phyloP scores from a whole-genome alignment of 768 basidiomycete genomes.

The Ramaria sp. region DNA sequence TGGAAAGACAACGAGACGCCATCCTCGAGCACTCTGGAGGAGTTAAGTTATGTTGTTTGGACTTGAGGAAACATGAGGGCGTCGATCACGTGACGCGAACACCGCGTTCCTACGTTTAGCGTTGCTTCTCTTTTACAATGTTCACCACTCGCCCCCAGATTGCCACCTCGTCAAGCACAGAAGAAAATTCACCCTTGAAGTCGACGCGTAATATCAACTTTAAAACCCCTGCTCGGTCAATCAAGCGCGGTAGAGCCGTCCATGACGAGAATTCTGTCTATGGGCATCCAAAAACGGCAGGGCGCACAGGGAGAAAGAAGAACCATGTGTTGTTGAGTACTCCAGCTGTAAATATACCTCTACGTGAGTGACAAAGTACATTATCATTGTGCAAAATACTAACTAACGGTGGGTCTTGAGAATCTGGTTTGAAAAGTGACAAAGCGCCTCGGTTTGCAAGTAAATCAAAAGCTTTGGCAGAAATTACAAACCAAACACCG shows the following conservation, averaged over 20 bases:
- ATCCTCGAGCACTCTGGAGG: background rate
- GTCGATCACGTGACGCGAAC: background rate
- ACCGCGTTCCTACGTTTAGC: background rate
- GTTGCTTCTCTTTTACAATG: background rate
- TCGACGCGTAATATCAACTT: background rate
- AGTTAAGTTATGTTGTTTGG: background rate
- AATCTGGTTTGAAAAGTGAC: background rate
- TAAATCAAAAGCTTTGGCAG: background rate
- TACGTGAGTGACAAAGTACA: background rate
- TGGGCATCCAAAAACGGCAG: background rate
- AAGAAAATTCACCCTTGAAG: background rate
- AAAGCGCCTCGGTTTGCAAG: background rate
- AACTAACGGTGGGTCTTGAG: background rate
- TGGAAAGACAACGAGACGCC: conserved; percentile 7
- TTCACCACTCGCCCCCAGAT: background rate
- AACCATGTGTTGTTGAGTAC: background rate
- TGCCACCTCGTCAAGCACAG: background rate
- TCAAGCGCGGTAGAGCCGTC: background rate
- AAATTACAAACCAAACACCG: conserved; percentile 7
- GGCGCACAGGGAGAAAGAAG: background rate
- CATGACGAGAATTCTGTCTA: conserved; percentile 5
- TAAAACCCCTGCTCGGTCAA: background rate
- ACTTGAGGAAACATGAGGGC: background rate
- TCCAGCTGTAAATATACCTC: background rate
- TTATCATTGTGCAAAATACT: background rate